Conservation (phyloP, 2,329 filamentous ascomycete genomes). For the Cordyceps cateniannulata region DNA sequence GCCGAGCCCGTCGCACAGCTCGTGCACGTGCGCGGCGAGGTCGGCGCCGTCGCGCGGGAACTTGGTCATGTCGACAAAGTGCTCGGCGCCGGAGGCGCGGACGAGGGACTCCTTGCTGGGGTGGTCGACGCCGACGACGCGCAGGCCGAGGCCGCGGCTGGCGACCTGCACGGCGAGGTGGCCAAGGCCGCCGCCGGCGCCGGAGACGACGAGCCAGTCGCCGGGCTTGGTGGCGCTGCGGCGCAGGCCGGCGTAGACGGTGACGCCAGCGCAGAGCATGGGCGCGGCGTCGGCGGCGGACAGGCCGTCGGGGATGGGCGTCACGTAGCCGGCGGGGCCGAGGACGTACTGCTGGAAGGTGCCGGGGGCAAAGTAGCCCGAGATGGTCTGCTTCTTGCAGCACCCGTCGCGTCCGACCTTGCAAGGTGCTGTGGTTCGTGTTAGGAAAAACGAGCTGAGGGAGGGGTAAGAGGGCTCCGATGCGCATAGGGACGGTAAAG, state of each 20-base stretch:
- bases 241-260: conserved; percentile 64
- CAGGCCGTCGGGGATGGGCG: conserved; percentile 33
- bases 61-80: conserved; percentile 40
- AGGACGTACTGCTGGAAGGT: conserved; percentile 21
- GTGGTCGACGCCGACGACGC: conserved; percentile 23
- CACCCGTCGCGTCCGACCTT: conserved; percentile 16
- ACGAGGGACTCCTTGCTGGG: conserved; percentile 21
- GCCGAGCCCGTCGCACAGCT: conserved; percentile 16
- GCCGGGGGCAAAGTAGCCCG: conserved; percentile 21
- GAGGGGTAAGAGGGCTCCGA: background rate
- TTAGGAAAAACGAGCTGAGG: too few relatives aligned
- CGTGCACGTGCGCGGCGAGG: conserved; percentile 21
- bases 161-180: conserved; percentile 68
- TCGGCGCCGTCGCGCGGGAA: conserved; percentile 19
- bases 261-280: conserved; percentile 63
- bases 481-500: too few relatives aligned
- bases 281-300: conserved; percentile 39
- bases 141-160: conserved; percentile 26
- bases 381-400: conserved; percentile 20
- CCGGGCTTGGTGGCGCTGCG: conserved; percentile 58
- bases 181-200: conserved; percentile 69
- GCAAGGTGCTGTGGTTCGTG: conserved; percentile 3
- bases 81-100: conserved; percentile 20
- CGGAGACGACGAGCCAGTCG: conserved; percentile 66
- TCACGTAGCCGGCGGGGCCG: conserved; percentile 32